phyloP scores from a whole-genome alignment of 2,329 filamentous ascomycete genomes.

The Talaromyces sp. region DNA sequence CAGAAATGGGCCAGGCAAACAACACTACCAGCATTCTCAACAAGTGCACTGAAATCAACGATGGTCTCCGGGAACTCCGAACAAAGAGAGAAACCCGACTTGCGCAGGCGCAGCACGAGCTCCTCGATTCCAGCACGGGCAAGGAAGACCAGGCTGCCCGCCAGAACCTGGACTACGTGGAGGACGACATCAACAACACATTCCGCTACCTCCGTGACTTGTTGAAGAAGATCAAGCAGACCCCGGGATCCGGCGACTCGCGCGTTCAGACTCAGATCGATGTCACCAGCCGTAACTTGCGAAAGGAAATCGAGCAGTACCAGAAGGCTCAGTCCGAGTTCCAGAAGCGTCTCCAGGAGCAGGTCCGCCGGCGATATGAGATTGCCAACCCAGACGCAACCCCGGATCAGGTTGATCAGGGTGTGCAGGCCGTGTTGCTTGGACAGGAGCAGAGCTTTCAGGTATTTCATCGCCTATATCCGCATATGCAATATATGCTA shows the following conservation, averaged over 20 bases:
- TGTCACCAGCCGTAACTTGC: slow-evolving; percentile 74
- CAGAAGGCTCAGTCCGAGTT: slow-evolving; percentile 78
- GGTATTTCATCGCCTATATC: slow-evolving; percentile 54
- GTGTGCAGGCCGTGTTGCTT: slow-evolving; percentile 66
- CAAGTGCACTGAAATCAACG: slow-evolving; percentile 77
- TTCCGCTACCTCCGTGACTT: slow-evolving; percentile 78
- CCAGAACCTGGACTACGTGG: slow-evolving; percentile 69
- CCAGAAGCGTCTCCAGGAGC: slow-evolving; percentile 74
- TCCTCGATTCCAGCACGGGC: slow-evolving; percentile 72
- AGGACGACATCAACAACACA: slow-evolving; percentile 75
- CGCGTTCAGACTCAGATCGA: slow-evolving; percentile 79
- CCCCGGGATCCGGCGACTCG: slow-evolving; percentile 69
- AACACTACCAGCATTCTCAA: slow-evolving; percentile 70
- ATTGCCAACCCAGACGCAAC: slow-evolving; percentile 82
- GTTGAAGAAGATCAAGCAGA: slow-evolving; percentile 78
- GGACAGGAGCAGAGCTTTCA: slow-evolving; percentile 74
- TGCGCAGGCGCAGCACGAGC: slow-evolving; percentile 65
- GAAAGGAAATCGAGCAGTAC: slow-evolving; percentile 77
- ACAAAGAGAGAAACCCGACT: slow-evolving; percentile 50
- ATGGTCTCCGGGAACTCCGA: slow-evolving; percentile 72
- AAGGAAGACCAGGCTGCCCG: slow-evolving; percentile 64
- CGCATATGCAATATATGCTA: not conserved
- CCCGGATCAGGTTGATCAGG: slow-evolving; percentile 73
- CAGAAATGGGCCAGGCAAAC: slow-evolving; percentile 47
- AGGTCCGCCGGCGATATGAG: slow-evolving; percentile 84